A percentile compares a stretch with the other conserved stretches of the same genome.
Conservation (phyloP, 2,329 filamentous ascomycete species). For the Ophiocordyceps camponoti-floridani region DNA sequence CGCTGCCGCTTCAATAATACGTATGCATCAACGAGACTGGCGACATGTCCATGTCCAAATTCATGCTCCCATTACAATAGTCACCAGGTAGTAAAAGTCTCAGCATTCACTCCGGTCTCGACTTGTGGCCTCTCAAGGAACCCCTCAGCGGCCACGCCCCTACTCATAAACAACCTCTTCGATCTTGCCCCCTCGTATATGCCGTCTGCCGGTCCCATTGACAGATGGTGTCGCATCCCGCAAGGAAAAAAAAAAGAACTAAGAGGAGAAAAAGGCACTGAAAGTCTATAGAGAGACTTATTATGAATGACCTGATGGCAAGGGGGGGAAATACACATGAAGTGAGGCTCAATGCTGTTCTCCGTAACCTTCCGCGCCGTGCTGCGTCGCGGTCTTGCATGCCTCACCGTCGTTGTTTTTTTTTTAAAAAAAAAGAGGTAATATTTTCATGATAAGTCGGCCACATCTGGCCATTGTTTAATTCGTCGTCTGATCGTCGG, state of each 20-base stretch:
- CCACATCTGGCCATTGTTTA: background rate
- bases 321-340: conserved; percentile 9
- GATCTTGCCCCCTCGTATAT: background rate
- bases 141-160: background rate
- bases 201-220: background rate
- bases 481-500: background rate
- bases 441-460: background rate
- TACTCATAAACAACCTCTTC: background rate
- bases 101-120: background rate
- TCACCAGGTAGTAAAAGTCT: conserved; percentile 8
- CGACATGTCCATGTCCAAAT: conserved; percentile 5
- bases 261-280: conserved; percentile 1
- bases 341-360: conserved; percentile 20
- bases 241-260: background rate
- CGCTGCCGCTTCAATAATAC: background rate
- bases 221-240: background rate
- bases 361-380: conserved; percentile 19
- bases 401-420: conserved; percentile 3
- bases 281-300: conserved; percentile 5
- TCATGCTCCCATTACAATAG: conserved; percentile 16
- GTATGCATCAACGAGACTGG: background rate
- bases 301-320: conserved; percentile 5
- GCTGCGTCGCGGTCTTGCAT: conserved; percentile 16
- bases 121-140: background rate
- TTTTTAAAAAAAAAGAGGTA: background rate